Conservation (phyloP, 2,329 filamentous ascomycete species). For the Ceratocystis variospora region DNA sequence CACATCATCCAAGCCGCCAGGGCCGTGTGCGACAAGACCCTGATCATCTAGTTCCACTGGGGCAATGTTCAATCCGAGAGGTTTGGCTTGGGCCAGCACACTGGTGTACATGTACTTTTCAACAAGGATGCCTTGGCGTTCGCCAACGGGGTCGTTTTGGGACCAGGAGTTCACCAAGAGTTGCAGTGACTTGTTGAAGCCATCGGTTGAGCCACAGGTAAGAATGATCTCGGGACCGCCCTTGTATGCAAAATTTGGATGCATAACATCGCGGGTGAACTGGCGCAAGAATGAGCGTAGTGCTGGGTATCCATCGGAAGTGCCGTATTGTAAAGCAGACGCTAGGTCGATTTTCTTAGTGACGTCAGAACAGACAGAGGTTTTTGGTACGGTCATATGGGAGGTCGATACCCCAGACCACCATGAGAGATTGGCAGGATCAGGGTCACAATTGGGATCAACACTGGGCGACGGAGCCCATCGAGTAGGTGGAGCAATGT, state of each 20-base stretch:
- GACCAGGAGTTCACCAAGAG: slow-evolving; percentile 62
- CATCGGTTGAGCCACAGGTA: slow-evolving; percentile 74
- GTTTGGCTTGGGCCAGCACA: slow-evolving; percentile 51
- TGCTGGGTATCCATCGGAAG: slow-evolving; percentile 67
- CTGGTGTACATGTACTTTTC: slow-evolving; percentile 75
- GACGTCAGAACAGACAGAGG: slow-evolving; percentile 42
- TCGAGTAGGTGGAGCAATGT: slow-evolving; percentile 58
- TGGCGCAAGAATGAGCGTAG: slow-evolving; percentile 65
- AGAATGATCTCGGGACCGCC: slow-evolving; percentile 64
- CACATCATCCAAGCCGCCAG: slow-evolving; percentile 62
- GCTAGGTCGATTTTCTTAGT: slow-evolving; percentile 63
- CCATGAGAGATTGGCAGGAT: slow-evolving; percentile 22
- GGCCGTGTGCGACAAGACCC: slow-evolving; percentile 63
- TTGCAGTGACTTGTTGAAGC: slow-evolving; percentile 64
- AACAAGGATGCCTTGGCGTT: slow-evolving; percentile 62
- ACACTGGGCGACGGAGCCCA: slow-evolving; percentile 44
- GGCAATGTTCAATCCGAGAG: slow-evolving; percentile 58
- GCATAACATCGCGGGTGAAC: slow-evolving; percentile 61
- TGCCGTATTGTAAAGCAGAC: slow-evolving; percentile 76
- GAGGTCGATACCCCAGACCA: slow-evolving; percentile 24
- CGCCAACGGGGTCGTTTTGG: slow-evolving; percentile 49
- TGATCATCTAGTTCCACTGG: slow-evolving; percentile 63
- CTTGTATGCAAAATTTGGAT: slow-evolving; percentile 68
- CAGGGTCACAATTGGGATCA: background rate
- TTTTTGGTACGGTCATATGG: slow-evolving; percentile 60